Evolutionary conservation across 2,329 filamentous ascomycete genomes (phyloP).

Genomic region (Leptographium radiaticola): DNA sequence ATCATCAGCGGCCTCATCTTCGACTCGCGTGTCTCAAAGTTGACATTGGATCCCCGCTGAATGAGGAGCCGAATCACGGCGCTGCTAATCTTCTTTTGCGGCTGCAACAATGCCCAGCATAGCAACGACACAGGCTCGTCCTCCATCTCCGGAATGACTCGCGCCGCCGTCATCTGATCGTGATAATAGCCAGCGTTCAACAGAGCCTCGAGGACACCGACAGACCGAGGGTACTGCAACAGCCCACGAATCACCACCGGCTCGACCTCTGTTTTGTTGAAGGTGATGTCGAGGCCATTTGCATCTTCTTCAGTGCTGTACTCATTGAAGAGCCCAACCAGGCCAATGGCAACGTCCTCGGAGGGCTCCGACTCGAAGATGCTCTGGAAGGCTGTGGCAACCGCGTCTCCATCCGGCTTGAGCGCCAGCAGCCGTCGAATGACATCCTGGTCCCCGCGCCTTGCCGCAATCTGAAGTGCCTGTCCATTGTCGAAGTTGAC

Average conservation of each 20-base stretch:
- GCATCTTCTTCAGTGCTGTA: conserved; percentile 27
- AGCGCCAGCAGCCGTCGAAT: conserved; percentile 35
- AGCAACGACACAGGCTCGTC: conserved; percentile 44
- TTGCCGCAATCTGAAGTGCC: conserved; percentile 39
- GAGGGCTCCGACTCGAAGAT: conserved; percentile 38
- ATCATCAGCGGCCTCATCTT: conserved; percentile 45
- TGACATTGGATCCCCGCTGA: conserved; percentile 40
- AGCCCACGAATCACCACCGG: conserved; percentile 41
- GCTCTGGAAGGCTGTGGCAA: conserved; percentile 40
- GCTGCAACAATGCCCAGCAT: conserved; percentile 48
- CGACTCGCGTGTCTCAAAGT: conserved; percentile 37
- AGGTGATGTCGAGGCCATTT: conserved; percentile 36
- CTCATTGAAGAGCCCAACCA: conserved; percentile 39
- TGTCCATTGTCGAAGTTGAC: conserved; percentile 39
- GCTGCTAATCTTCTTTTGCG: conserved; percentile 49
- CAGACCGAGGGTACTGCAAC: conserved; percentile 40
- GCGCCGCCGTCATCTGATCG: conserved; percentile 34
- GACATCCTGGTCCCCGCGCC: conserved; percentile 34
- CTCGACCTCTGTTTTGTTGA: conserved; percentile 25
- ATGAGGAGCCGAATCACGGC: conserved; percentile 43
- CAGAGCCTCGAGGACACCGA: conserved; percentile 35
- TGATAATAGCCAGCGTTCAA: conserved; percentile 47
- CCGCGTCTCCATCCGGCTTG: conserved; percentile 33
- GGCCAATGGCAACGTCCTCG: conserved; percentile 35
- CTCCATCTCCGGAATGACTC: conserved; percentile 31